Conservation (phyloP, 179 eudicot genomes). For the Vitellaria paradoxa region DNA sequence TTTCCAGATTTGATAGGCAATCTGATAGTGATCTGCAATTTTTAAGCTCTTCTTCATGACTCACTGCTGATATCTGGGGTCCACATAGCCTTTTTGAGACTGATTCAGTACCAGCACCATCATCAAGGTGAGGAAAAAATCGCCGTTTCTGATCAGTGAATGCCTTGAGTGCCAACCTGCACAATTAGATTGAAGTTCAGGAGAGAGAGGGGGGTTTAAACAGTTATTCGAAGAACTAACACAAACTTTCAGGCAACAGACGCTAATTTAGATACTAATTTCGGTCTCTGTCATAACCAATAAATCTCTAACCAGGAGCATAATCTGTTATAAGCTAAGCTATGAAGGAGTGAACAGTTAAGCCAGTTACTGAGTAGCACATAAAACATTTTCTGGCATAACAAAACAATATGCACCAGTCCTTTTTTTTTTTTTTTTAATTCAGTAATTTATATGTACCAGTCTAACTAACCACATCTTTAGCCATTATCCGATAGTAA, state of each 20-base stretch:
- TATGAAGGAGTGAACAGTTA: neutral
- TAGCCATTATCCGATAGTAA: neutral
- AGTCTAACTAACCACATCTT: too few relatives aligned
- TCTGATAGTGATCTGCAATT: constrained; percentile 50
- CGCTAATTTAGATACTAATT: too few relatives aligned
- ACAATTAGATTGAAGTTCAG: constrained; percentile 7
- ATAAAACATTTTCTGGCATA: neutral
- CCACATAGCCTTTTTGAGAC: constrained; percentile 60
- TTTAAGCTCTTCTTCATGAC: constrained; percentile 53
- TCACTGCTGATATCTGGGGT: constrained; percentile 35
- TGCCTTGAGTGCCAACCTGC: constrained; percentile 93
- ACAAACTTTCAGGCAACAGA: neutral
- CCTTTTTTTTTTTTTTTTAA: too few relatives aligned
- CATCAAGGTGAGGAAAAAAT: constrained; percentile 84
- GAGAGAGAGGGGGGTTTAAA: neutral
- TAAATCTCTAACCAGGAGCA: neutral
- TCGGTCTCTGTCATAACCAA: neutral
- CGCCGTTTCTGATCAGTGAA: constrained; percentile 84
- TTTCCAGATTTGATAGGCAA: constrained; percentile 49
- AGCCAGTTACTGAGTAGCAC: neutral
- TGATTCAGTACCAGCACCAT: constrained; percentile 36
- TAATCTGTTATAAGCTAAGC: neutral
- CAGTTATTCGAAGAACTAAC: neutral
- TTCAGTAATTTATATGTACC: neutral
- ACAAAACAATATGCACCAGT: neutral